phyloP scores from a whole-genome alignment of 2,329 filamentous ascomycete species.

The Diaporthe ilicicola region DNA sequence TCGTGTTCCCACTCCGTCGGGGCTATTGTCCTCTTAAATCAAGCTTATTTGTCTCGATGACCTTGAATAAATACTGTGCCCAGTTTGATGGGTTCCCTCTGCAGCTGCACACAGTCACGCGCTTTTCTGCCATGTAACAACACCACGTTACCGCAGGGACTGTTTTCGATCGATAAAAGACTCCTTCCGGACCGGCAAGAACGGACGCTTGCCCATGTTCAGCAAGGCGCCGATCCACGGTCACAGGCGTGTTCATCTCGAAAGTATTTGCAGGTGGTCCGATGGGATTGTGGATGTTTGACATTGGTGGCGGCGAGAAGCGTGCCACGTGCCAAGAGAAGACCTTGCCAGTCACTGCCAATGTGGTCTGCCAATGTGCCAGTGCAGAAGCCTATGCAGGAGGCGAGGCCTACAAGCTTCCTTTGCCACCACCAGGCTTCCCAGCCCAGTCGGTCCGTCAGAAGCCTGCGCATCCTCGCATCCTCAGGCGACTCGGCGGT shows the following conservation, averaged over 20 bases:
- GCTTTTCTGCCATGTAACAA: neutral
- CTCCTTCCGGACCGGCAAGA: neutral
- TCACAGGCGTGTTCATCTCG: neutral
- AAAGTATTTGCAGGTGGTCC: neutral
- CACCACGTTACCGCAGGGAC: neutral
- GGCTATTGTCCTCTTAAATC: neutral
- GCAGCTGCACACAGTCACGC: neutral
- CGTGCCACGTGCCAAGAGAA: constrained; percentile 11
- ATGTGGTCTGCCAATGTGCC: neutral
- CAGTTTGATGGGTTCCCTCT: neutral
- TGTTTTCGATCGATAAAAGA: neutral
- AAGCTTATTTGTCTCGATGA: neutral
- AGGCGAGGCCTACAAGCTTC: constrained; percentile 7
- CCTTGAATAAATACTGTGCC: neutral
- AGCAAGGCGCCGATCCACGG: neutral
- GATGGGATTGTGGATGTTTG: neutral
- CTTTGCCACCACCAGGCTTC: constrained; percentile 12
- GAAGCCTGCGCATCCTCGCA: neutral
- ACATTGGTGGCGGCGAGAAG: neutral
- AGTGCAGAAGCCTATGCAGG: neutral
- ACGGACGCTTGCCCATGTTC: neutral
- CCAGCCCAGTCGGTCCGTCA: constrained; percentile 15
- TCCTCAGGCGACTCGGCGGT: neutral
- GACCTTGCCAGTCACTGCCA: constrained; percentile 7
- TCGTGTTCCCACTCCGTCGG: neutral